Percentiles rank a stretch among this genome's conserved stretches.
Conservation (phyloP, 1,284 basidiomycete genomes). For the Naganishia albida region DNA sequence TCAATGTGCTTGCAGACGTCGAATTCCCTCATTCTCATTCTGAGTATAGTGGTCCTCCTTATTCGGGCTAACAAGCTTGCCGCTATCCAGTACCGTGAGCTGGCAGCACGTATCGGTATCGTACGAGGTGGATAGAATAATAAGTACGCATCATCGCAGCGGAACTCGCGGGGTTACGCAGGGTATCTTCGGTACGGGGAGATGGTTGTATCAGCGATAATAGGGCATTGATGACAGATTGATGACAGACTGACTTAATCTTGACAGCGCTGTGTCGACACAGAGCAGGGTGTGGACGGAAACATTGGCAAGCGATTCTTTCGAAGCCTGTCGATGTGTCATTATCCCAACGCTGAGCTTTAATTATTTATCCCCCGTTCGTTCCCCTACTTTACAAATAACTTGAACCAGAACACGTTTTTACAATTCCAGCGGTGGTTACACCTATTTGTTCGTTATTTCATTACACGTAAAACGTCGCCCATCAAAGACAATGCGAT, state of each 20-base stretch:
- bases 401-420: background rate
- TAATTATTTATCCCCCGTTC: background rate
- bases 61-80: conserved; percentile 68
- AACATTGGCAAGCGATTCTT: too few relatives aligned
- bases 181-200: background rate
- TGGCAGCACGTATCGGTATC: conserved; percentile 73
- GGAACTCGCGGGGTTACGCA: background rate
- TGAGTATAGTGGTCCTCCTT: conserved; percentile 67
- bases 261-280: too few relatives aligned
- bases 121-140: conserved; percentile 19
- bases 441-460: conserved; percentile 2
- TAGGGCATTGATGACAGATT: too few relatives aligned
- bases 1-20: conserved; percentile 50
- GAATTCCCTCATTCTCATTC: conserved; percentile 69
- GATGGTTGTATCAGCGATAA: too few relatives aligned
- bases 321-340: too few relatives aligned
- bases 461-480: background rate
- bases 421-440: background rate
- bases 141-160: background rate
- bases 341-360: too few relatives aligned
- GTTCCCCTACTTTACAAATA: background rate
- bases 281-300: too few relatives aligned
- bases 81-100: conserved; percentile 70
- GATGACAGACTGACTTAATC: too few relatives aligned
- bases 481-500: background rate